Base-by-base conservation (phyloP, 2,329 filamentous ascomycete genomes). In the Colletotrichum gigasporum region DNA sequence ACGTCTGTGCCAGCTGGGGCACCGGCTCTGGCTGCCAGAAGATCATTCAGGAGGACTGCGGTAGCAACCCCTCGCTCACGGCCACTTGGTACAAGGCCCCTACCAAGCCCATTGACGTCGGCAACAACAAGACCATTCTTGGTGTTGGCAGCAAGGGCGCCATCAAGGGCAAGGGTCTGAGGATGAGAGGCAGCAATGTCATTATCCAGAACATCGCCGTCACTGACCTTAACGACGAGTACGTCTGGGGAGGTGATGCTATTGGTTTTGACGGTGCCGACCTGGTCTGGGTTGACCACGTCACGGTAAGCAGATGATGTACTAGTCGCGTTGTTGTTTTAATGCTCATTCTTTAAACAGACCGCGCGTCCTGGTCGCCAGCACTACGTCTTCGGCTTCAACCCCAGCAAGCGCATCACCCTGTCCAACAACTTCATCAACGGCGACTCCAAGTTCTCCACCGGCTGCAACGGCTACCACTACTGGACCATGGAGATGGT, bases 1-100 rank as follows among this genome's bases (percentile, higher is more conserved):
- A 70, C 16, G 71, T 71, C 32, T 76, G 70, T 51, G 68, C 70
- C 2, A 65, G 45, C 11, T 72, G 68, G 67, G 64, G 66, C 14
- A 69, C 61, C 10, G 68, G 67, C 2, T 7, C 37, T 6, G 65
- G 58, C 8, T 71, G 69, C 30, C 70, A 71, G 11, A 16, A 48
- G 16, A 69, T 69, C 7, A 71, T 70, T 28, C 67, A 62, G 5
- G 56, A 68, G 9, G 48, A 52, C 34, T 63, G 53, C 35, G 54
- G 28, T 18, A 35, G 52, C 34, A 26, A 26, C 9, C 22, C 41
- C 14, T 28, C 32, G 10, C 50, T 48, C 20, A 63, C 47, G 5
- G 47, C 37, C 32, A 66, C 50, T 32, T 57, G 50, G 58, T 57
- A 59, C 59, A 66, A 63, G 53, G 59, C 63, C 42, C 47, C 57